These are phyloP conservation scores for Raffaelea ambrosiae DNA, from an alignment of 2,329 filamentous ascomycete species.

Conservation along the genomic window DNA sequence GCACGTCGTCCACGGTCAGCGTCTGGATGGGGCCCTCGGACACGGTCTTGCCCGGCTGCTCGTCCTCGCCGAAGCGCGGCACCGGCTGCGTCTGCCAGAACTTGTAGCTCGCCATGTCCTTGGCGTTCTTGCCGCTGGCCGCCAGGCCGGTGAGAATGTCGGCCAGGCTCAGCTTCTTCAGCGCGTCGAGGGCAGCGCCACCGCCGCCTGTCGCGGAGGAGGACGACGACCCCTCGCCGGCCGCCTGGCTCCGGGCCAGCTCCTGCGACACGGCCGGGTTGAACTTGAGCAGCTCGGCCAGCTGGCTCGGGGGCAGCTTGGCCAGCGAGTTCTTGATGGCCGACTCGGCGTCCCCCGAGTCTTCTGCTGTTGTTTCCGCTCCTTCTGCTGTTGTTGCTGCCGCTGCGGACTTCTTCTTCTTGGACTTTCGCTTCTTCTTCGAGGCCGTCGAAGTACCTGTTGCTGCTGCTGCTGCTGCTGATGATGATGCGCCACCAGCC, in stretches of 20 bases:
- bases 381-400: slow-evolving; percentile 14
- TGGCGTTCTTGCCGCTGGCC: slow-evolving; percentile 75
- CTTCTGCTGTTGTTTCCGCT: slow-evolving; percentile 27
- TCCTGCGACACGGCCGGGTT: slow-evolving; percentile 65
- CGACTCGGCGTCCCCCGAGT: slow-evolving; percentile 26
- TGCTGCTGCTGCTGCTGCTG: not conserved
- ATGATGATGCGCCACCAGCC: slow-evolving; percentile 4
- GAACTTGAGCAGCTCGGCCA: slow-evolving; percentile 59
- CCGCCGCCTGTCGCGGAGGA: slow-evolving; percentile 16
- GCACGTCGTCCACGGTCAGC: slow-evolving; percentile 69
- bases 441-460: slow-evolving; percentile 38
- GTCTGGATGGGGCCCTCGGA: slow-evolving; percentile 78
- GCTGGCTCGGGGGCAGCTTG: slow-evolving; percentile 46
- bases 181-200: slow-evolving; percentile 37
- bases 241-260: slow-evolving; percentile 17
- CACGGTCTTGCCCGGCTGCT: slow-evolving; percentile 28
- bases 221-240: not conserved
- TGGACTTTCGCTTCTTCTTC: slow-evolving; percentile 59
- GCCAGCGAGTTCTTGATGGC: slow-evolving; percentile 43
- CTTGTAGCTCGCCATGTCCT: slow-evolving; percentile 96
- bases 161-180: slow-evolving; percentile 57
- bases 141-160: slow-evolving; percentile 70
- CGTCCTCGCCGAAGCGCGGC: slow-evolving; percentile 61
- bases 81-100: slow-evolving; percentile 99
- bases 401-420: slow-evolving; percentile 45